phyloP scores from a whole-genome alignment of 805 yeast genomes.

The Ogataea henricii region DNA sequence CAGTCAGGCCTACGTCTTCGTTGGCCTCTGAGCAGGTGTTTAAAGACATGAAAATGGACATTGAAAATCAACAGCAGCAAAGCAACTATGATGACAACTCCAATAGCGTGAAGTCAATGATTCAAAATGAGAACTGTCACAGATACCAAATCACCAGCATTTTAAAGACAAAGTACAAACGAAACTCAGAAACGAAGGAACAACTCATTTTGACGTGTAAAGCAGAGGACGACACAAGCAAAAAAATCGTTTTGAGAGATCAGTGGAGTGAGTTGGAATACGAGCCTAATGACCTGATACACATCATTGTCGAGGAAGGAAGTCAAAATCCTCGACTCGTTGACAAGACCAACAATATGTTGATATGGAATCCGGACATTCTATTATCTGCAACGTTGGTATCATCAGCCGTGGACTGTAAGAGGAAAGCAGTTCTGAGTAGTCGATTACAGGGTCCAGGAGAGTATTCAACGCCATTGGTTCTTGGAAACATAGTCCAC shows the following conservation, averaged over 20 bases:
- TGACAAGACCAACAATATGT: slow-evolving; percentile 58
- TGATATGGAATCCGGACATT: slow-evolving; percentile 83
- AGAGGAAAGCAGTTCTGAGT: slow-evolving; percentile 66
- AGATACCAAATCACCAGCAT: slow-evolving; percentile 48
- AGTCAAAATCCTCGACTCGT: slow-evolving; percentile 42
- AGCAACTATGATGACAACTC: slow-evolving; percentile 15
- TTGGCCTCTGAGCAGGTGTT: slow-evolving; percentile 10
- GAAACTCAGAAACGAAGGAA: slow-evolving; percentile 32
- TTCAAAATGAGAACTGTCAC: slow-evolving; percentile 46
- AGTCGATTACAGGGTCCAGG: slow-evolving; percentile 62
- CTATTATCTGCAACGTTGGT: slow-evolving; percentile 80
- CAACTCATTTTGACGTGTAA: slow-evolving; percentile 60
- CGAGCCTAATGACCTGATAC: slow-evolving; percentile 57
- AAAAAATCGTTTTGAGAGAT: slow-evolving; percentile 58
- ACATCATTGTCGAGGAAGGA: slow-evolving; percentile 49
- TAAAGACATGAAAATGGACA: slow-evolving; percentile 25
- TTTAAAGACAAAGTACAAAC: slow-evolving; percentile 34
- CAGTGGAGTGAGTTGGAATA: slow-evolving; percentile 57
- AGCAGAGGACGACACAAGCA: slow-evolving; percentile 35
- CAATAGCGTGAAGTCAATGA: slow-evolving; percentile 44
- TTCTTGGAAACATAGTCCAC: slow-evolving; percentile 85
- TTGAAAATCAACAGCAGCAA: slow-evolving; percentile 13
- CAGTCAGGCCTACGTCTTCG: too few species aligned
- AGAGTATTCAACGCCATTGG: slow-evolving; percentile 60
- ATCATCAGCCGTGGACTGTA: slow-evolving; percentile 74